A percentile compares a stretch with the other conserved stretches of the same genome.
Conservation (phyloP, 805 yeast species). For the Lipomyces anomalus region DNA sequence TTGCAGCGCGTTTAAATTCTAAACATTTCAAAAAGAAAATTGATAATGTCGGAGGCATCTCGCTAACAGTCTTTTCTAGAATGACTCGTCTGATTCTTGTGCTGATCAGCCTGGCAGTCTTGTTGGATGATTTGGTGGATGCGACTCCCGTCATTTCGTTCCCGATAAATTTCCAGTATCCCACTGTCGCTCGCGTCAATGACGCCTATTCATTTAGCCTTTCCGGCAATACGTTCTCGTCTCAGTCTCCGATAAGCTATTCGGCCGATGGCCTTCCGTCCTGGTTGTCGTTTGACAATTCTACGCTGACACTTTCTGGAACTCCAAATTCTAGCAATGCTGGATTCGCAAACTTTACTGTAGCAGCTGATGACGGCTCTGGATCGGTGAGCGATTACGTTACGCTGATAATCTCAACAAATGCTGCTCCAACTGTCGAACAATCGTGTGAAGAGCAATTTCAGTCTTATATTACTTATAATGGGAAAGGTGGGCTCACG, state of each 20-base stretch:
- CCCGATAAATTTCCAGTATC: slow-evolving; percentile 78
- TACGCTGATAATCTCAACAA: slow-evolving; percentile 38
- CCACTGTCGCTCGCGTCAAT: slow-evolving; percentile 76
- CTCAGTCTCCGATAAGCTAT: slow-evolving; percentile 45
- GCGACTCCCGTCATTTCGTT: slow-evolving; percentile 58
- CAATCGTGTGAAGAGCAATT: slow-evolving; percentile 45
- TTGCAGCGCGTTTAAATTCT: too few relatives aligned
- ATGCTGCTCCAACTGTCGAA: slow-evolving; percentile 49
- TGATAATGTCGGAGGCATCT: too few relatives aligned
- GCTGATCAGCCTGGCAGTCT: too few relatives aligned
- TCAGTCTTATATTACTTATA: slow-evolving; percentile 61
- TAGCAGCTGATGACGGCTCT: slow-evolving; percentile 59
- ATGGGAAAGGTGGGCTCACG: slow-evolving; percentile 70
- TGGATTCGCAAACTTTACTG: slow-evolving; percentile 40
- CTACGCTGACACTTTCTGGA: slow-evolving; percentile 60
- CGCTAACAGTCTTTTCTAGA: too few relatives aligned
- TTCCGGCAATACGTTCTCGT: slow-evolving; percentile 63
- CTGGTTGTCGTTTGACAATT: slow-evolving; percentile 73
- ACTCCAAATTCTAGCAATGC: slow-evolving; percentile 40
- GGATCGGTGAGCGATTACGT: slow-evolving; percentile 44
- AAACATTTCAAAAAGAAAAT: too few relatives aligned
- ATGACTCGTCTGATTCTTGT: too few relatives aligned
- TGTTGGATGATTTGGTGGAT: too few relatives aligned
- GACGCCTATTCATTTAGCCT: slow-evolving; percentile 58
- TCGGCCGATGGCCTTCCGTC: slow-evolving; percentile 55